phyloP scores from a whole-genome alignment of 2,329 filamentous ascomycete species.

The Pseudocercospora cruenta region DNA sequence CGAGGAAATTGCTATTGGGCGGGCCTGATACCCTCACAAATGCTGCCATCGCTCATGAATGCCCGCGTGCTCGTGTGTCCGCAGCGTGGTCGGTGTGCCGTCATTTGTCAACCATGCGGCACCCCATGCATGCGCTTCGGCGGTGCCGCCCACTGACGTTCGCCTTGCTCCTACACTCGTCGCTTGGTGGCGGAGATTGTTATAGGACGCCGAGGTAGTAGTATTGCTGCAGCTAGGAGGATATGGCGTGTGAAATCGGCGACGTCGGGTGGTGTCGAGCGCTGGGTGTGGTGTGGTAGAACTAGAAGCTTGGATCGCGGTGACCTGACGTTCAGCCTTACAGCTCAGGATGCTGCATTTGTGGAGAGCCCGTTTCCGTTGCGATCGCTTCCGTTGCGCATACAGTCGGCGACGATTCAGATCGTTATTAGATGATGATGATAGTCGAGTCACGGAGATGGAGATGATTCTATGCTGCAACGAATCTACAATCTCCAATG shows the following conservation, averaged over 20 bases:
- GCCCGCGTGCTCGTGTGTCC: constrained; percentile 11
- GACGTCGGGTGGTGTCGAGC: neutral
- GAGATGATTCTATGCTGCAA: neutral
- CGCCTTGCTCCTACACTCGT: constrained; percentile 2
- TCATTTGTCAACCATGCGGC: constrained; percentile 26
- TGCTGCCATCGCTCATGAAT: constrained; percentile 55
- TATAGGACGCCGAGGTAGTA: neutral
- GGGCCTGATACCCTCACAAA: constrained; percentile 96
- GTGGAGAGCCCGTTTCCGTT: neutral
- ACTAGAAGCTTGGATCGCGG: neutral
- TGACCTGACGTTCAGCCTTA: neutral
- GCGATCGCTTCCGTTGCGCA: neutral
- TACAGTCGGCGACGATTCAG: neutral
- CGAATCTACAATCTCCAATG: neutral
- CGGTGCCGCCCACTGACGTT: constrained; percentile 2
- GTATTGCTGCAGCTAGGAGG: neutral
- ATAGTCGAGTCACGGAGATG: neutral
- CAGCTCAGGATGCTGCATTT: neutral
- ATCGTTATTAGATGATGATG: neutral
- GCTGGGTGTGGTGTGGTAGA: neutral
- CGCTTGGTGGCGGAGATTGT: neutral
- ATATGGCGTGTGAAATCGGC: neutral
- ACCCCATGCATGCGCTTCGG: constrained; percentile 8
- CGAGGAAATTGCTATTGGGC: constrained; percentile 93
- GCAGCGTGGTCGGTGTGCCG: constrained; percentile 21